A percentile compares a stretch with the other conserved stretches of the same genome.
Conservation (phyloP, 208 protist genomes). For the Herpetomonas muscarum region DNA sequence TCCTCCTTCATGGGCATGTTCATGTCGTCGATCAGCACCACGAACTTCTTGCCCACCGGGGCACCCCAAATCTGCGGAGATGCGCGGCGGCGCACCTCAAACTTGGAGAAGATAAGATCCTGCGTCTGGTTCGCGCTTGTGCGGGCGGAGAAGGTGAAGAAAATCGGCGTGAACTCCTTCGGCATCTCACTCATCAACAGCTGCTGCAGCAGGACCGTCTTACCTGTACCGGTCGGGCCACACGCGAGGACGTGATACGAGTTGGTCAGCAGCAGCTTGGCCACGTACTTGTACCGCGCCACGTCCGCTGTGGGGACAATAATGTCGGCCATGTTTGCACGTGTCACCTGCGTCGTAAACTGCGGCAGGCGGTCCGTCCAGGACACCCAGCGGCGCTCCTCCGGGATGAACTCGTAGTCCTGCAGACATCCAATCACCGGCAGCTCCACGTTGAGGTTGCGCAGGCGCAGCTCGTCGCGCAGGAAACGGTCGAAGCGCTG, state of each 20-base stretch:
- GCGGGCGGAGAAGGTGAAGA: constrained; percentile 97
- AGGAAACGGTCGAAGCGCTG: constrained; percentile 94
- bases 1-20: constrained; percentile 98
- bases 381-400: constrained; percentile 86
- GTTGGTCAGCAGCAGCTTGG: constrained; percentile 88
- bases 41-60: constrained; percentile 95
- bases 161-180: constrained; percentile 94
- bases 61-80: constrained; percentile 95
- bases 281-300: constrained; percentile 94
- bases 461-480: constrained; percentile 68
- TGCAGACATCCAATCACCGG: constrained; percentile 93
- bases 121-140: constrained; percentile 97
- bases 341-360: constrained; percentile 82
- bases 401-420: constrained; percentile 93
- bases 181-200: constrained; percentile 94
- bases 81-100: constrained; percentile 95
- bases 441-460: constrained; percentile 67
- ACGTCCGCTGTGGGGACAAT: constrained; percentile 98
- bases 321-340: constrained; percentile 93
- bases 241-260: constrained; percentile 93
- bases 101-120: constrained; percentile 97
- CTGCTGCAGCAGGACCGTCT: constrained; percentile 94
- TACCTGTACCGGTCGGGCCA: constrained; percentile 97
- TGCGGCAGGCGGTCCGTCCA: constrained; percentile 91
- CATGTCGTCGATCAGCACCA: constrained; percentile 98